Conservation (phyloP, 2,329 filamentous ascomycete species). For the Microdochium paspali region DNA sequence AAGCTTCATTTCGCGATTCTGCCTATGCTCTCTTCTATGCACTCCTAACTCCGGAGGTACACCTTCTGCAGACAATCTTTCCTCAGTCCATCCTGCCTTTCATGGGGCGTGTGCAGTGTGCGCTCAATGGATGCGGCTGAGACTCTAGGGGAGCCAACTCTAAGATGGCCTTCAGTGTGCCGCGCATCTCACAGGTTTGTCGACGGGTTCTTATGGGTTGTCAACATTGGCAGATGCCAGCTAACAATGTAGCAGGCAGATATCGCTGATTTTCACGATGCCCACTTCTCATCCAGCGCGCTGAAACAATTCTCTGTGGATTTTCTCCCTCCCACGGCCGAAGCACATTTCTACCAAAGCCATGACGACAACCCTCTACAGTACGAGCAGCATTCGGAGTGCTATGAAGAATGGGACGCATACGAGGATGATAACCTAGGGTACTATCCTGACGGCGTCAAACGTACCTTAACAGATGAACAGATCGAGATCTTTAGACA, state of each 20-base stretch:
- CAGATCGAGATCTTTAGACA: slow-evolving; percentile 87
- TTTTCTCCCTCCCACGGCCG: slow-evolving; percentile 27
- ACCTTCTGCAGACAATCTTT: background rate
- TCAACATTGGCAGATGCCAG: slow-evolving; percentile 9
- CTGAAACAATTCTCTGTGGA: slow-evolving; percentile 33
- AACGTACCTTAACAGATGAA: slow-evolving; percentile 83
- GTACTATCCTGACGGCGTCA: slow-evolving; percentile 78
- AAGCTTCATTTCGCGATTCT: background rate
- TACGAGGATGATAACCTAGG: slow-evolving; percentile 61
- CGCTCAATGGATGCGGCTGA: background rate
- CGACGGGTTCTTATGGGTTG: too few species aligned
- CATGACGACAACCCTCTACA: background rate
- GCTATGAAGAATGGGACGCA: slow-evolving; percentile 20
- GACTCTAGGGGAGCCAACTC: background rate
- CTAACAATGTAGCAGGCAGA: slow-evolving; percentile 40
- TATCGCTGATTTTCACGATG: slow-evolving; percentile 44
- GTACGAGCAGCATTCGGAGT: slow-evolving; percentile 8
- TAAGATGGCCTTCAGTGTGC: background rate
- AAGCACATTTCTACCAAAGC: background rate
- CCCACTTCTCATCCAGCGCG: slow-evolving; percentile 46
- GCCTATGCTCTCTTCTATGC: background rate
- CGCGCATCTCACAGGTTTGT: background rate
- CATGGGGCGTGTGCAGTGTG: background rate
- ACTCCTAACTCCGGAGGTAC: background rate
- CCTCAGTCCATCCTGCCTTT: background rate